Percentiles rank a stretch among this genome's conserved stretches.
Evolutionary conservation across 768 basidiomycete genomes (phyloP).

Genomic region (Termitomyces heimii): DNA sequence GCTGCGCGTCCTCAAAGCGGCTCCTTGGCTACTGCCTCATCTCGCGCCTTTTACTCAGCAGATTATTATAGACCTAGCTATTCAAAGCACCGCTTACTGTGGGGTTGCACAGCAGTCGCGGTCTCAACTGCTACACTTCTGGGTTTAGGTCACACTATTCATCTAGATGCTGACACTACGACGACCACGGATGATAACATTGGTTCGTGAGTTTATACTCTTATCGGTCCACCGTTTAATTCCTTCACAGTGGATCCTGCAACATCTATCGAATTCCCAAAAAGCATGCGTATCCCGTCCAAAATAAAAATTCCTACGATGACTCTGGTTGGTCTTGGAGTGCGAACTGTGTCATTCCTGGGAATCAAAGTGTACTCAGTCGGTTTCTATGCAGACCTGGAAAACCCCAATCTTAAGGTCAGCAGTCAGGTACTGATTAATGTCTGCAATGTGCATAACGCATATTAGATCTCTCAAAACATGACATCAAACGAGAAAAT

Average conservation of each 20-base stretch:
- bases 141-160: conserved; percentile 4
- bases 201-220: conserved; percentile 2
- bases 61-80: not conserved
- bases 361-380: conserved; percentile 86
- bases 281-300: conserved; percentile 54
- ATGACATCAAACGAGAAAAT: conserved; percentile 69
- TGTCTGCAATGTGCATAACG: not conserved
- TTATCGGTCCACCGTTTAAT: not conserved
- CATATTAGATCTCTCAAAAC: conserved; percentile 43
- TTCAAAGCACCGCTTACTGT: conserved; percentile 1
- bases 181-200: not conserved
- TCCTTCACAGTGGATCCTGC: conserved; percentile 56
- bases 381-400: conserved; percentile 83
- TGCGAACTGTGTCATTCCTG: conserved; percentile 85
- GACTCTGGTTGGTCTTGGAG: conserved; percentile 77
- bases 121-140: conserved; percentile 4
- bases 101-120: conserved; percentile 10
- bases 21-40: conserved; percentile 4
- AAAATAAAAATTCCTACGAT: conserved; percentile 57
- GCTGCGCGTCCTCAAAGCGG: conserved; percentile 2
- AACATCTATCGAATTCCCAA: conserved; percentile 71
- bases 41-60: conserved; percentile 1
- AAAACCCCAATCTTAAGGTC: conserved; percentile 58
- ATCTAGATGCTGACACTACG: conserved; percentile 7
- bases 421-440: conserved; percentile 6